phyloP scores from a whole-genome alignment of 2,329 filamentous ascomycete genomes.

The Colletotrichum neosansevieriae region DNA sequence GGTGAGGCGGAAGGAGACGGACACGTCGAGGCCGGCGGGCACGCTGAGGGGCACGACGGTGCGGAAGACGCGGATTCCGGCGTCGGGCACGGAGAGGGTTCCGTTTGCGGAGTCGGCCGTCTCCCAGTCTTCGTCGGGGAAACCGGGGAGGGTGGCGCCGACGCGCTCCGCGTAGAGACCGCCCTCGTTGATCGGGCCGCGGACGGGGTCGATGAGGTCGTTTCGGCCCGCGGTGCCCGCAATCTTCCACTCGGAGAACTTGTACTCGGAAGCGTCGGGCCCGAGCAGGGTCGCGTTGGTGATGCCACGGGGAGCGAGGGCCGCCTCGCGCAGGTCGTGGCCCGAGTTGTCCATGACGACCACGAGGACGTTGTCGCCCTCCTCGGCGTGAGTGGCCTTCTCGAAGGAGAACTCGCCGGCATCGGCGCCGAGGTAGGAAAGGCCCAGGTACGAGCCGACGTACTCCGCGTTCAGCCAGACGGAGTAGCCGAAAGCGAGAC shows the following conservation, averaged over 20 bases:
- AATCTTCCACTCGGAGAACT: conserved; percentile 68
- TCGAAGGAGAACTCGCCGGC: conserved; percentile 61
- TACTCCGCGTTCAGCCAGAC: conserved; percentile 69
- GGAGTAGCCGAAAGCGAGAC: conserved; percentile 67
- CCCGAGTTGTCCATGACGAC: conserved; percentile 71
- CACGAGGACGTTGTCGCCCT: conserved; percentile 61
- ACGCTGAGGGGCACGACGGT: conserved; percentile 64
- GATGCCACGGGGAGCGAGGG: conserved; percentile 64
- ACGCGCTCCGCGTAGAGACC: conserved; percentile 69
- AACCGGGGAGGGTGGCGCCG: conserved; percentile 70
- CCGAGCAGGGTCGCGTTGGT: conserved; percentile 63
- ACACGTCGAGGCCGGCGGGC: conserved; percentile 64
- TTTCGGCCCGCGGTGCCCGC: conserved; percentile 68
- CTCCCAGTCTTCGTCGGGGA: conserved; percentile 60
- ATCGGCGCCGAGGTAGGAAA: conserved; percentile 53
- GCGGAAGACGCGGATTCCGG: conserved; percentile 68
- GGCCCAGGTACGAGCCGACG: conserved; percentile 67
- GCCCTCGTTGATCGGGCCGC: conserved; percentile 68
- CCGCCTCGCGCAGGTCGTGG: conserved; percentile 64
- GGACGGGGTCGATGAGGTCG: conserved; percentile 64
- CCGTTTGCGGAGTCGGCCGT: conserved; percentile 46
- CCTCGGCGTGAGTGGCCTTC: conserved; percentile 57
- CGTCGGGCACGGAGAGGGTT: conserved; percentile 56
- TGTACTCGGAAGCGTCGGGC: conserved; percentile 44
- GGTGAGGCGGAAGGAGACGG: conserved; percentile 66